Base-by-base conservation (phyloP, 1,284 basidiomycete species). In the Sanghuangporus baumii region DNA sequence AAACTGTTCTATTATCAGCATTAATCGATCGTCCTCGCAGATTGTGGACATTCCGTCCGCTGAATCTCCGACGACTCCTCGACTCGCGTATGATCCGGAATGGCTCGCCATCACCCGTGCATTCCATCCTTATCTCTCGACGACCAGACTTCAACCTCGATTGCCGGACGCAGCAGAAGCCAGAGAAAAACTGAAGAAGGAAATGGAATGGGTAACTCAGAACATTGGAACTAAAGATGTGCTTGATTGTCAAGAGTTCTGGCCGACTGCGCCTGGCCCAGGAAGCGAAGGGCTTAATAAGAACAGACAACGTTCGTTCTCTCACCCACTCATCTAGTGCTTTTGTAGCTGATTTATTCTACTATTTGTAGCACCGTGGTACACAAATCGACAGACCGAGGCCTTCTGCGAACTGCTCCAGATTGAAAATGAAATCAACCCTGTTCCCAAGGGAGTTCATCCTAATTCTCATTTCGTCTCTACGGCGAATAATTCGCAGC, bases 51-150 rank as follows among this genome's bases (percentile, higher is more conserved):
- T 93, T 40, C 77, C 78, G 0, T 74, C 75, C 0, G 51, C 64
- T n/a, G 55, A 67, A 56, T 34, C 69, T 62, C 43, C 67, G 46
- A 47, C 61, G 36, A 31, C 71, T 0, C 78, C 82, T 31, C 75
- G 71, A 0, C 67, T 90, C 36, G 78, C 81, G 1, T 98, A 86
- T 74, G 93, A 97, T 71, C 88, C 88, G 2, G 84, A 94, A 73
- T 99, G 96, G 97, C 85, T 99, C 23, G 95, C 95, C 0, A 94
- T 98, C 71, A 88, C 87, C 0, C 88, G 91, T 5, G 94, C 92
- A 0, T 88, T 96, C 68, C 87, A 96, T 67, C 85, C 87, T 0
- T 89, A 84, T 75, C 82, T 98, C 65, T 87, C 90, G 1, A 76
- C 78, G 0, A 71, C 73, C 4, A 78, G 74, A 4, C 72, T 74